Evolutionary conservation across 257 asterid species (phyloP).

Genomic region (Plantago ovata): DNA sequence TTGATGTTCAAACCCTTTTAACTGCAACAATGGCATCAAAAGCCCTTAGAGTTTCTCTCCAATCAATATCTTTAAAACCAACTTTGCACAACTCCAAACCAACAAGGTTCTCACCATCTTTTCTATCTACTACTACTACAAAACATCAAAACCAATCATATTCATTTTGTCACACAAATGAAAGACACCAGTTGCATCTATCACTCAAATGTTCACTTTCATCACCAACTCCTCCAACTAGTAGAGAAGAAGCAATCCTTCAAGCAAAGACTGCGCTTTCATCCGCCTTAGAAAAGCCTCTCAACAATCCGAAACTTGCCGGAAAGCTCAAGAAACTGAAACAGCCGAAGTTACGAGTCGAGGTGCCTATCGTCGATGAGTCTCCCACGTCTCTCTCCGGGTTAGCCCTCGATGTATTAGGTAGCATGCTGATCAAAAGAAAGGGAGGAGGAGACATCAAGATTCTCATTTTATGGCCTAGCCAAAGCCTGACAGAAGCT

Average conservation of each 20-base stretch:
- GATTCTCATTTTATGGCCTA: slow-evolving; percentile 63
- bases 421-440: slow-evolving; percentile 53
- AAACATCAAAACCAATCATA: slow-evolving; percentile 10
- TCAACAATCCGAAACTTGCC: slow-evolving; percentile 72
- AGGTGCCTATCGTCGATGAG: slow-evolving; percentile 76
- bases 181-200: slow-evolving; percentile 16
- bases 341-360: slow-evolving; percentile 81
- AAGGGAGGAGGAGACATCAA: slow-evolving; percentile 49
- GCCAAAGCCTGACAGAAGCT: slow-evolving; percentile 35
- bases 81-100: slow-evolving; percentile 19
- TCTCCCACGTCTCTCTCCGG: slow-evolving; percentile 55
- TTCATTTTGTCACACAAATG: slow-evolving; percentile 17
- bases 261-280: slow-evolving; percentile 75
- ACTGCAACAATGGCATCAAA: slow-evolving; percentile 39
- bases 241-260: slow-evolving; percentile 77
- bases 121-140: slow-evolving; percentile 13
- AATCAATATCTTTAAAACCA: slow-evolving; percentile 22
- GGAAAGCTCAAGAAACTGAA: slow-evolving; percentile 74
- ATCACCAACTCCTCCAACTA: slow-evolving; percentile 66
- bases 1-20: not conserved
- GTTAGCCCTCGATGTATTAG: slow-evolving; percentile 66
- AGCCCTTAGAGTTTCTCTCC: slow-evolving; percentile 29
- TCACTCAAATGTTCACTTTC: slow-evolving; percentile 38
- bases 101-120: slow-evolving; percentile 15
- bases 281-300: slow-evolving; percentile 68